Evolutionary conservation across 2,329 filamentous ascomycete genomes (phyloP), one percentile per base, ranked within the genome.

Genomic region (Emergomyces orientalis): DNA sequence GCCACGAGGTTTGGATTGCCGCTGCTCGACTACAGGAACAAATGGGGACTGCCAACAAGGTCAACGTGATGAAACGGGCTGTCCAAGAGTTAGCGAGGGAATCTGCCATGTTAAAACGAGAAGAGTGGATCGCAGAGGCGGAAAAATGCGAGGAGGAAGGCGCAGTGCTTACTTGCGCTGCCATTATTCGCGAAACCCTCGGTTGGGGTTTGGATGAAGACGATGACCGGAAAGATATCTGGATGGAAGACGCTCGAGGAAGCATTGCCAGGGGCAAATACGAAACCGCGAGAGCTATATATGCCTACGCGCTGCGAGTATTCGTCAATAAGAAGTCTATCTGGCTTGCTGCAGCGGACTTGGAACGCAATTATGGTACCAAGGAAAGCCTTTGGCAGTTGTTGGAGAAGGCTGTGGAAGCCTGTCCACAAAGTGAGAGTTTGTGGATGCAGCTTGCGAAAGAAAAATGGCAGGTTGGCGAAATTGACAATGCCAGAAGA

Each of bases 401-500:
- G 0, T 83, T 99, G 3, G 92, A 96, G 74, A 95, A 96, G 73
- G 91, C 92, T 0, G 91, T 97, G 39, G 93, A 96, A 72, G 91
- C 91, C 8, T 97, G 93, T 69, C 93, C 94, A 1, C 88, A 90
- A 67, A 91, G 88, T 68, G 92, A 97, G 75, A 88, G 91, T 25
- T 79, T 99, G 25, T 99, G 94, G 94, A 88, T 99, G 82, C 89
- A 95, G 81, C 87, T 97, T 61, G 94, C 93, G 43, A 90, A 93
- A 76, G 94, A 97, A 78, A 96, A 92, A 72, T 94, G 91, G 90
- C 86, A 94, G 71, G 85, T 88, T 2, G 91, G 91, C 59, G 88
- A 96, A 70, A 86, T 96, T 54, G 88, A 96, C 72, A 90, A 90
- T 65, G 92, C 94, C 14, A 85, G 94, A 62, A 82, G 86, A 65